Evolutionary conservation across 1,139 yeast species (phyloP).

Genomic region (Keqinozyma sinolaborantium): DNA sequence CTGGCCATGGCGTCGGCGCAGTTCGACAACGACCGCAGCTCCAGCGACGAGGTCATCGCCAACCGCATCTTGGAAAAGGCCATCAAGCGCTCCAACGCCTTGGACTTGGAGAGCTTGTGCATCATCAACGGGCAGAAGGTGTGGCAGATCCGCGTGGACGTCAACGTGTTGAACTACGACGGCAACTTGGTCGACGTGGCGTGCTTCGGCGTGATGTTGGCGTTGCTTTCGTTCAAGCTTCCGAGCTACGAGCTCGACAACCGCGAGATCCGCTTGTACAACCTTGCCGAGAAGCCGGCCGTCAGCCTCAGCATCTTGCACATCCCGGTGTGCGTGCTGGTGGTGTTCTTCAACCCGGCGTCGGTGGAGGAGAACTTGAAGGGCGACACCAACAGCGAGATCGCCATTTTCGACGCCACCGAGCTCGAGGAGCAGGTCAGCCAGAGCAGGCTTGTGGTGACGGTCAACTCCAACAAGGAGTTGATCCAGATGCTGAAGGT

Average conservation of each 20-base stretch:
- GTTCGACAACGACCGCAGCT: conserved; percentile 69
- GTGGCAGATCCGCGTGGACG: conserved; percentile 88
- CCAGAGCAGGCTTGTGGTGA: conserved; percentile 78
- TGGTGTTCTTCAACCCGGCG: conserved; percentile 72
- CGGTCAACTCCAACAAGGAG: conserved; percentile 86
- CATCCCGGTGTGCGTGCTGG: conserved; percentile 88
- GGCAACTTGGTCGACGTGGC: conserved; percentile 92
- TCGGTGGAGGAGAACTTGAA: conserved; percentile 65
- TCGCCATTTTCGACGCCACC: conserved; percentile 73
- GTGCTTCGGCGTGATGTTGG: conserved; percentile 87
- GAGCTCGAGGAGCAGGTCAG: conserved; percentile 73
- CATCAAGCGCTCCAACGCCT: conserved; percentile 81
- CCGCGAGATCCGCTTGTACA: conserved; percentile 60
- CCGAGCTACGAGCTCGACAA: conserved; percentile 81
- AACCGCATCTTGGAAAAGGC: conserved; percentile 87
- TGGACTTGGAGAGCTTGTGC: conserved; percentile 87
- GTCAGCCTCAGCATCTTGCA: conserved; percentile 83
- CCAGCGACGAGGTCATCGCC: conserved; percentile 76
- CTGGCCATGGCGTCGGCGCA: conserved; percentile 86
- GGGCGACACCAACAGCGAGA: conserved; percentile 56
- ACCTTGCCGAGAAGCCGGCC: conserved; percentile 77
- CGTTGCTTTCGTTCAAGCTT: conserved; percentile 73
- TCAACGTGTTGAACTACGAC: conserved; percentile 83
- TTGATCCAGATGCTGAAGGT: conserved; percentile 85
- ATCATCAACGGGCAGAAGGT: conserved; percentile 88